A percentile compares a stretch with the other conserved stretches of the same genome.
phyloP scores from a whole-genome alignment of 208 protist species.

The Trypanosoma platydactyli region DNA sequence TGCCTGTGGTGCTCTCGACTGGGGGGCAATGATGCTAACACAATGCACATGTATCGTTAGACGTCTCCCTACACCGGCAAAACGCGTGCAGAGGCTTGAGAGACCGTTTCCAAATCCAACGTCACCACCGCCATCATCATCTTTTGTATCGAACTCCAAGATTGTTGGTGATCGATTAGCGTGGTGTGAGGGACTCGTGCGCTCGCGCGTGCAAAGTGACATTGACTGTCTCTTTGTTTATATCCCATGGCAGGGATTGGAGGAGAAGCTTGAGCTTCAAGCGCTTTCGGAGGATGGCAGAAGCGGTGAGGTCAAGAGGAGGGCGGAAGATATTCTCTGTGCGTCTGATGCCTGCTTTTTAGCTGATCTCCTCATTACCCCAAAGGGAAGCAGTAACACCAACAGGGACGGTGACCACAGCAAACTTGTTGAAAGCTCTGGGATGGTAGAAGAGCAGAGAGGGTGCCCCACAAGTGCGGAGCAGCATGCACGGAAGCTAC shows the following conservation, averaged over 20 bases:
- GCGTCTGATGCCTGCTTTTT: conserved; percentile 33
- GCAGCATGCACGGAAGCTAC: conserved; percentile 34
- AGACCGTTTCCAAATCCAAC: background rate
- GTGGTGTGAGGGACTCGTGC: conserved; percentile 53
- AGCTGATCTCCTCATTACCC: conserved; percentile 19
- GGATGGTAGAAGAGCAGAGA: background rate
- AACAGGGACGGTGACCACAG: too few species aligned
- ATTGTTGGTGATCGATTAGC: conserved; percentile 16
- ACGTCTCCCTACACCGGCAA: conserved; percentile 24
- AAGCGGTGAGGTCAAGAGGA: background rate
- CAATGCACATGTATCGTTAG: conserved; percentile 37
- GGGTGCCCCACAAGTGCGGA: conserved; percentile 30
- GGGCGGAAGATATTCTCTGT: conserved; percentile 2
- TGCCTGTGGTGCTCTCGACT: conserved; percentile 54
- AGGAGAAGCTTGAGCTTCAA: conserved; percentile 37
- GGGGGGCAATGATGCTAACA: conserved; percentile 54
- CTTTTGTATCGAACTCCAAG: background rate
- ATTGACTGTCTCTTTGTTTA: conserved; percentile 71
- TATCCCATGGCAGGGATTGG: conserved; percentile 70
- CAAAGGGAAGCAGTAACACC: background rate
- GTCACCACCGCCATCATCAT: background rate
- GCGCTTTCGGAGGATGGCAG: conserved; percentile 27
- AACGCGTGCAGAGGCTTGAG: background rate
- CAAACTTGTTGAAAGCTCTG: background rate
- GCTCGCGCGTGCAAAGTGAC: conserved; percentile 57